Evolutionary conservation across 805 yeast genomes (phyloP).

Genomic region (Wickerhamiella occidentalis): DNA sequence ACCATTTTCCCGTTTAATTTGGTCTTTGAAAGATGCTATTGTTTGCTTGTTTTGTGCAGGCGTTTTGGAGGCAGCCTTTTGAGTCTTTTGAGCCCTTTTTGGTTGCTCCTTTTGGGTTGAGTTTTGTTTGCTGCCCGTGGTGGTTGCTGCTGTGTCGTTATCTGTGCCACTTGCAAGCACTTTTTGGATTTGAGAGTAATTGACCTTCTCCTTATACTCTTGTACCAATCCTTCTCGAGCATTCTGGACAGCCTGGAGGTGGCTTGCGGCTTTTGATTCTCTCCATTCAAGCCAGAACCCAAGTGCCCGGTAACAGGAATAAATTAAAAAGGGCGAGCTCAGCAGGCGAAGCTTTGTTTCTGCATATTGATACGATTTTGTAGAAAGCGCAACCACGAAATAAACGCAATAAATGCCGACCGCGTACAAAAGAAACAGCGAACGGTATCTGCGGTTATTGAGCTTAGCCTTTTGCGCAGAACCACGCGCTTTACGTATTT

Average conservation of each 20-base stretch:
- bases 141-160: not conserved
- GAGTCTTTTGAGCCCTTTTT: not conserved
- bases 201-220: constrained; percentile 57
- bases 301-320: constrained; percentile 14
- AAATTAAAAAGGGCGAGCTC: constrained; percentile 17
- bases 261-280: constrained; percentile 19
- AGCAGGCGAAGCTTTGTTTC: not conserved
- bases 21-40: not conserved
- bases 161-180: constrained; percentile 56
- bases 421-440: constrained; percentile 26
- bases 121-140: not conserved
- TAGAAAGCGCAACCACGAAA: constrained; percentile 15
- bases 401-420: constrained; percentile 22
- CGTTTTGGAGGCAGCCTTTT: not conserved
- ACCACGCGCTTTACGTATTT: constrained; percentile 17
- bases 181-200: constrained; percentile 64
- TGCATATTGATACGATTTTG: not conserved
- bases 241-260: constrained; percentile 30
- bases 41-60: not conserved
- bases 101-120: not conserved
- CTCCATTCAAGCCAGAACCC: constrained; percentile 19
- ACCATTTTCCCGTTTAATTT: not conserved
- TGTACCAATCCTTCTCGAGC: constrained; percentile 46
- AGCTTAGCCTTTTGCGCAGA: constrained; percentile 13
- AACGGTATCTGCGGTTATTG: constrained; percentile 23